Conservation (phyloP, 208 protist species). For the Phytomonas sp. region DNA sequence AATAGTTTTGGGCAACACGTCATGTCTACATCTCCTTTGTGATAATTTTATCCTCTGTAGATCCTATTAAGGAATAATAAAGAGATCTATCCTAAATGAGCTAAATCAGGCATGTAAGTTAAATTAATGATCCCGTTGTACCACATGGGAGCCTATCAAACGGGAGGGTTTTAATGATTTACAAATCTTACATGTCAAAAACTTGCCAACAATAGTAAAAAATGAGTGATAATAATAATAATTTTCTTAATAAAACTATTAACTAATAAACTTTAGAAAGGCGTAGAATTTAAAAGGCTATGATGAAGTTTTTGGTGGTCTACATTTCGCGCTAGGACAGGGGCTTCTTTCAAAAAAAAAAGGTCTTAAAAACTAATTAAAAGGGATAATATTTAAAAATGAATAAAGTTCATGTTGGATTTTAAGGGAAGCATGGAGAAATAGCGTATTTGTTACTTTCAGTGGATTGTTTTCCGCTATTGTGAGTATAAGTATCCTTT, state of each 20-base stretch:
- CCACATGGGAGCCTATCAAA: not conserved
- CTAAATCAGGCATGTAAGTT: too few relatives aligned
- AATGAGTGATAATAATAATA: conserved; percentile 12
- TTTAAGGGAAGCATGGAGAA: not conserved
- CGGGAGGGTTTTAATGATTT: not conserved
- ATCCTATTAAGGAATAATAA: too few relatives aligned
- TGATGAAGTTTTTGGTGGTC: not conserved
- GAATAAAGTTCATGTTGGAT: conserved; percentile 9
- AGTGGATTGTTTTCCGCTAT: too few relatives aligned
- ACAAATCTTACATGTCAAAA: conserved; percentile 2
- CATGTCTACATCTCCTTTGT: too few relatives aligned
- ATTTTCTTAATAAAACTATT: conserved; percentile 7
- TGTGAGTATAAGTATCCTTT: too few relatives aligned
- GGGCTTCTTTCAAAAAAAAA: conserved; percentile 3
- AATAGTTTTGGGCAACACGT: too few relatives aligned
- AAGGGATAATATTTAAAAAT: conserved; percentile 9
- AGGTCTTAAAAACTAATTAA: too few relatives aligned
- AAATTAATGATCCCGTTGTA: too few relatives aligned
- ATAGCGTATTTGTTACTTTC: too few relatives aligned
- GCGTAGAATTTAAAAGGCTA: not conserved
- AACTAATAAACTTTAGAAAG: conserved; percentile 7
- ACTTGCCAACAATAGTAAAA: conserved; percentile 1
- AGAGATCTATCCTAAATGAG: too few relatives aligned
- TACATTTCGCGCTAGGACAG: not conserved
- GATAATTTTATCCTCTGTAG: too few relatives aligned